A percentile compares a stretch with the other conserved stretches of the same genome.
phyloP scores from a whole-genome alignment of 495 filamentous ascomycete genomes.

The Acidiella bohemica region DNA sequence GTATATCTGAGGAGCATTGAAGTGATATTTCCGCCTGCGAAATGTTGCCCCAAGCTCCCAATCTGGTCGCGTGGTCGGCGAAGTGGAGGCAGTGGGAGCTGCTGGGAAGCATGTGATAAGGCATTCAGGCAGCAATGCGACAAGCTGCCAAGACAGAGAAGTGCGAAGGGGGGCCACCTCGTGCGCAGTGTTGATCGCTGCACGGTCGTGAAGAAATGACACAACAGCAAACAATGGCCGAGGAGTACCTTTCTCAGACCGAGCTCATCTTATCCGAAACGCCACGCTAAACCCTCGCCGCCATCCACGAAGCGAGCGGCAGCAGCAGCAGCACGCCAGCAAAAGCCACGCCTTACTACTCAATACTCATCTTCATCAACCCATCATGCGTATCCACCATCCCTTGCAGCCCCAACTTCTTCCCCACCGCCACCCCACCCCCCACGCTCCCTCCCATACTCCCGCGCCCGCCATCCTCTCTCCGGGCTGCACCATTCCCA shows the following conservation, averaged over 20 bases:
- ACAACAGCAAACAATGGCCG: neutral
- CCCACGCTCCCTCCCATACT: conserved; percentile 33
- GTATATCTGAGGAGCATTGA: neutral
- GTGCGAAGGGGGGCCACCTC: no score
- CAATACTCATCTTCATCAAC: conserved; percentile 95
- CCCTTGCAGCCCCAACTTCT: conserved; percentile 78
- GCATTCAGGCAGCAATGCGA: no score
- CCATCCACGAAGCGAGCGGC: no score
- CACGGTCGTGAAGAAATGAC: no score
- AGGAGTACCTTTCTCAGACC: neutral
- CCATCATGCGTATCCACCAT: conserved; percentile 94
- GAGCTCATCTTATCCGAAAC: neutral
- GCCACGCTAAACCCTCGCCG: neutral
- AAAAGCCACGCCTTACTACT: conserved; percentile 31
- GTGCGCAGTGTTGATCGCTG: no score
- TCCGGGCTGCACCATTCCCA: no score
- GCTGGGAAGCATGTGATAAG: no score
- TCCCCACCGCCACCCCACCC: conserved; percentile 32
- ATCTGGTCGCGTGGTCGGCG: no score
- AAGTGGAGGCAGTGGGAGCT: neutral
- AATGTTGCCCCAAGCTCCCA: no score
- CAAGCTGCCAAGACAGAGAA: no score
- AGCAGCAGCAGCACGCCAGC: no score
- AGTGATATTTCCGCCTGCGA: neutral
- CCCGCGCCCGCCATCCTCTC: conserved; percentile 45